Evolutionary conservation across 225 moss, liverwort and hornwort genomes (phyloP), one percentile per base, ranked within the genome.

Genomic region (Rhytidiadelphus loreus): DNA sequence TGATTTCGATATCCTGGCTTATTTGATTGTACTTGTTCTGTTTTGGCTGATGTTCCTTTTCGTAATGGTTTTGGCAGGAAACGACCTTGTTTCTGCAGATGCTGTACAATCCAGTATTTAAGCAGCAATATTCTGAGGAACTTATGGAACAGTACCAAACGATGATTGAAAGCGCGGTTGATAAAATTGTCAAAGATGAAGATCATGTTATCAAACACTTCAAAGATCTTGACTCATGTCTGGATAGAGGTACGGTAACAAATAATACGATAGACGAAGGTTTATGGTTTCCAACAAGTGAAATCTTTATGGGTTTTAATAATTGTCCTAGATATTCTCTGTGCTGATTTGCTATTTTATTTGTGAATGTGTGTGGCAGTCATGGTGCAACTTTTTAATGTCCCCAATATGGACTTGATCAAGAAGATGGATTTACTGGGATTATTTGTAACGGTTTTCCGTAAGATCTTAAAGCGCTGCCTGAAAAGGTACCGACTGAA

Each of bases 361-460:
- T 80, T 73, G 48, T 91, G 39, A n/a, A 29, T 82, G 58, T 84
- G 69, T 89, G 63, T 87, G 92, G 95, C 97, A 99, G 98, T 99
- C 48, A 99, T 97, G 98, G 98, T 99, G 90, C 98, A 99, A 90
- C 93, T 99, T 88, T 97, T 97, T 78, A 99, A 99, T 94, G 96
- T 99, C 83, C 93, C 93, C 69, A 96, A 96, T 86, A 85, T 95
- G 90, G 94, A 95, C 59, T 94, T 98, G 75, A 96, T 99, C 79
- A 94, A 91, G 93, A 93, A 88, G 60, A 94, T 94, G 90, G 88
- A 92, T 65, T 91, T 99, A 86, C 92, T 99, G 86, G 95, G 96
- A 87, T 90, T 94, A 60, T 96, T 99, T 88, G 95, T 92, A 39
- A 90, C 84, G 84, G 96, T 96, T 29, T 92, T 96, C 85, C 91